Evolutionary conservation across 2,329 filamentous ascomycete genomes (phyloP), one percentile per base, ranked within the genome.

Genomic region (Metarhizium brunneum): DNA sequence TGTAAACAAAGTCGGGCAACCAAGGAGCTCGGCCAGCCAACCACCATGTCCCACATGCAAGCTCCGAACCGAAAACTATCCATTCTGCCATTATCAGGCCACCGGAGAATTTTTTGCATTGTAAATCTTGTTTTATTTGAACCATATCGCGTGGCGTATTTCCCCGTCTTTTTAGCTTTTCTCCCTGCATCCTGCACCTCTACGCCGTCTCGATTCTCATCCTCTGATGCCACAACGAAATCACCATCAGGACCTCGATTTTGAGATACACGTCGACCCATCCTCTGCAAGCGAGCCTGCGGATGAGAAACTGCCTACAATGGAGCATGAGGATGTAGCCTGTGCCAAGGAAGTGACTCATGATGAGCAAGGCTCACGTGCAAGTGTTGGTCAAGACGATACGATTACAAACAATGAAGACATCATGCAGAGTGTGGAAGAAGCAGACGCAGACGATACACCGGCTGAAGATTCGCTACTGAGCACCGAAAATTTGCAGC

Each of bases 181-280:
- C 38, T 58, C 55, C 47, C 43, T 38, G 10, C 47, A 30, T 32
- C 58, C 30, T 50, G 32, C 1, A 11, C 32, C 32, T 61, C 59
- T 10, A 48, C 45, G 18, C 42, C 14, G 18, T 49, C 25, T 55
- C 20, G 11, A 48, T 48, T 36, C 47, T 54, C 50, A n/a, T 11
- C 43, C 50, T 49, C 42, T 29, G 43, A 64, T 64, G 58, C 49
- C 58, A 64, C 61, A 65, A 63, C 64, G 63, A 45, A 63, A 61
- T 18, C 64, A 60, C 58, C 61, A 58, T 51, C 61, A 64, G 55
- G 70, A 76, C 57, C 61, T 69, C 60, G 71, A 78, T 60, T 78
- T 80, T 58, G 66, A 76, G 8, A 79, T 76, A 60, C 74, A 76
- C 69, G 68, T 76, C 62, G 76, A 80, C 63, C 64, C 66, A 47